phyloP scores from a whole-genome alignment of 2,329 filamentous ascomycete species.

The Trematosphaeria pertusa region DNA sequence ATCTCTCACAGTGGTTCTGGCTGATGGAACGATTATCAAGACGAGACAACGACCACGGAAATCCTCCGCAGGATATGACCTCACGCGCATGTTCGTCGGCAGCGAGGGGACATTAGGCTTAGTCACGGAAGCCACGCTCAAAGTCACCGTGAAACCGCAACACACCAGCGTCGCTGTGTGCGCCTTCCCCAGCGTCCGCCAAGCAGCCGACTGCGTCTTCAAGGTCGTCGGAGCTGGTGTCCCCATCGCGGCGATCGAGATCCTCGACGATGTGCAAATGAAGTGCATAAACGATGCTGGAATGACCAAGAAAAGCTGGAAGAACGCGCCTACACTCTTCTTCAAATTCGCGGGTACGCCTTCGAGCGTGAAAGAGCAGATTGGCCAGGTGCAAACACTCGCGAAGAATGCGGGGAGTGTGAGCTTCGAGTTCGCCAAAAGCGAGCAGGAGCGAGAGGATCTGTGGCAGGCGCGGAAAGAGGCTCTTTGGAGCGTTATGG shows the following conservation, averaged over 20 bases:
- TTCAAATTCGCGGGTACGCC: constrained; percentile 77
- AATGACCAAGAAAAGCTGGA: constrained; percentile 69
- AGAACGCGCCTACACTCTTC: constrained; percentile 74
- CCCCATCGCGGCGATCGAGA: constrained; percentile 88
- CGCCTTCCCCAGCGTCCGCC: constrained; percentile 69
- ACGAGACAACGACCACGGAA: constrained; percentile 88
- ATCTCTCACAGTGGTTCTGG: constrained; percentile 83
- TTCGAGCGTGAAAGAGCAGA: constrained; percentile 77
- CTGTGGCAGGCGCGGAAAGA: constrained; percentile 80
- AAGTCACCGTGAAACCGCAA: constrained; percentile 81
- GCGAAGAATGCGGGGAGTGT: constrained; percentile 66
- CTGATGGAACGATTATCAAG: constrained; percentile 89
- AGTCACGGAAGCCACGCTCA: constrained; percentile 88
- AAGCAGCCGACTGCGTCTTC: constrained; percentile 80
- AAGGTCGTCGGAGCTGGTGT: constrained; percentile 81
- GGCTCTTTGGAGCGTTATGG: constrained; percentile 75
- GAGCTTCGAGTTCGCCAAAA: constrained; percentile 73
- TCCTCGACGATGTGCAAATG: constrained; percentile 93
- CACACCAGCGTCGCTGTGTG: constrained; percentile 80
- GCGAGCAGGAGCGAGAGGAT: constrained; percentile 69
- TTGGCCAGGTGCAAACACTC: constrained; percentile 69
- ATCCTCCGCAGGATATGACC: constrained; percentile 89
- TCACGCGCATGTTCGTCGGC: constrained; percentile 88
- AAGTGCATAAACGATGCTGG: constrained; percentile 72
- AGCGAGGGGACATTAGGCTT: constrained; percentile 91